Percentiles rank a stretch among this genome's conserved stretches.
These are phyloP conservation scores for Hymenoscyphus infarciens DNA, from an alignment of 2,329 filamentous ascomycete species.

Conservation along the genomic window DNA sequence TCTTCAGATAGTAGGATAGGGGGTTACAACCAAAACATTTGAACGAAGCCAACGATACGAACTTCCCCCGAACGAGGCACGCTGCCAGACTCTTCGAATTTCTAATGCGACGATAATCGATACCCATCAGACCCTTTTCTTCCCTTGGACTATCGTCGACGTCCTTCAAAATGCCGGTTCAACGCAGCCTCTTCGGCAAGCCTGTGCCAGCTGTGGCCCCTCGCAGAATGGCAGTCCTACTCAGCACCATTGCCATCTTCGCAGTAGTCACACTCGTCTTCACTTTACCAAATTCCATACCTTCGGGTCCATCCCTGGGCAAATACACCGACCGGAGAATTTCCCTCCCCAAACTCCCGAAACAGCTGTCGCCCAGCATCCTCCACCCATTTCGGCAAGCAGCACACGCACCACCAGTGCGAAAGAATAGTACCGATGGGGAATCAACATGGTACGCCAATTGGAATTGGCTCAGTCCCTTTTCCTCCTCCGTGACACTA, in stretches of 20 bases:
- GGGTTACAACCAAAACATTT: not conserved
- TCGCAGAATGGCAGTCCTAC: constrained; percentile 50
- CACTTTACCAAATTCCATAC: constrained; percentile 47
- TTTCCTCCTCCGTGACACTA: constrained; percentile 74
- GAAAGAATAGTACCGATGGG: constrained; percentile 74
- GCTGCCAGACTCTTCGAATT: not conserved
- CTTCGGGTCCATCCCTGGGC: constrained; percentile 47
- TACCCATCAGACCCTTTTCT: not conserved
- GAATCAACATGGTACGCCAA: constrained; percentile 83
- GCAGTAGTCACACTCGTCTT: constrained; percentile 52
- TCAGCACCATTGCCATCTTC: constrained; percentile 50
- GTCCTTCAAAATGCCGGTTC: constrained; percentile 42
- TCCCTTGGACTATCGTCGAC: not conserved
- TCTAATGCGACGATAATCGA: not conserved
- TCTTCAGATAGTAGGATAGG: not conserved
- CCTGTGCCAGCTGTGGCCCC: constrained; percentile 49
- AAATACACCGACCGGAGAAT: constrained; percentile 48
- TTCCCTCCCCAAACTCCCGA: constrained; percentile 46
- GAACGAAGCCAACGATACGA: not conserved
- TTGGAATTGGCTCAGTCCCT: constrained; percentile 87
- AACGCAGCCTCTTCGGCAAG: constrained; percentile 46
- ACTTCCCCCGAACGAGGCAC: not conserved
- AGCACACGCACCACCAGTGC: constrained; percentile 67
- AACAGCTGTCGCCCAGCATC: constrained; percentile 40
- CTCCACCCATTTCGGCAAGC: constrained; percentile 66